Percentiles rank a stretch among this genome's conserved stretches.
Conservation (phyloP, 352 stramenopile species). For the Pythium folliculosum region DNA sequence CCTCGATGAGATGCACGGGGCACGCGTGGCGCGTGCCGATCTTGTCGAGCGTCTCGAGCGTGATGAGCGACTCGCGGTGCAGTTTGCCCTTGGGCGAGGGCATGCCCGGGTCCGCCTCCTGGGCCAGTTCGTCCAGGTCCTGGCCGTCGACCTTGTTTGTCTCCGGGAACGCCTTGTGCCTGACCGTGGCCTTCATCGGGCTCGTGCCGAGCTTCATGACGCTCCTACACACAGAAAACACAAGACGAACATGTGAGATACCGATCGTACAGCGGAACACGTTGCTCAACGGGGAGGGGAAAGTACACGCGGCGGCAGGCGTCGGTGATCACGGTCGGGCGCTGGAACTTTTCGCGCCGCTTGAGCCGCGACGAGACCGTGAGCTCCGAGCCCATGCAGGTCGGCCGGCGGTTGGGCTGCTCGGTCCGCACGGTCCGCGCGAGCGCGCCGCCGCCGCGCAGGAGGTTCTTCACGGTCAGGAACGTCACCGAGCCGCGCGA, state of each 20-base stretch:
- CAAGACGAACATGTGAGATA: background rate
- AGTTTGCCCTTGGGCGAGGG: slow-evolving; percentile 56
- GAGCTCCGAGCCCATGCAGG: slow-evolving; percentile 43
- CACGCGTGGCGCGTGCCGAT: slow-evolving; percentile 73
- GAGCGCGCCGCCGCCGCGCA: slow-evolving; percentile 49
- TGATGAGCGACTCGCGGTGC: slow-evolving; percentile 49
- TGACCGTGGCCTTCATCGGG: slow-evolving; percentile 42
- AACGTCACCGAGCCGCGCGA: slow-evolving; percentile 59
- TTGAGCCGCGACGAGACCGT: slow-evolving; percentile 65
- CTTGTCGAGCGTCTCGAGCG: slow-evolving; percentile 73
- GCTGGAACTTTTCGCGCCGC: slow-evolving; percentile 62
- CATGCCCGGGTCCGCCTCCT: slow-evolving; percentile 53
- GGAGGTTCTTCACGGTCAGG: slow-evolving; percentile 58
- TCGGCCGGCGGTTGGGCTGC: slow-evolving; percentile 40
- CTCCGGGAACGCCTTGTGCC: slow-evolving; percentile 55
- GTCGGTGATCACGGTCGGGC: slow-evolving; percentile 65
- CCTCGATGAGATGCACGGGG: slow-evolving; percentile 64
- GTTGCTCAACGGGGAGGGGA: background rate
- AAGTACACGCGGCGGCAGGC: slow-evolving; percentile 72
- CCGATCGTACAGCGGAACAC: background rate
- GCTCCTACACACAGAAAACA: slow-evolving; percentile 43
- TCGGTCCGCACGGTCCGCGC: slow-evolving; percentile 43
- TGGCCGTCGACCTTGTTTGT: slow-evolving; percentile 12
- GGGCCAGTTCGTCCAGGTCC: slow-evolving; percentile 7
- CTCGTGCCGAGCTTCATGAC: slow-evolving; percentile 73